phyloP scores from a whole-genome alignment of 1,139 yeast species.

The Candida pseudocylindracea region DNA sequence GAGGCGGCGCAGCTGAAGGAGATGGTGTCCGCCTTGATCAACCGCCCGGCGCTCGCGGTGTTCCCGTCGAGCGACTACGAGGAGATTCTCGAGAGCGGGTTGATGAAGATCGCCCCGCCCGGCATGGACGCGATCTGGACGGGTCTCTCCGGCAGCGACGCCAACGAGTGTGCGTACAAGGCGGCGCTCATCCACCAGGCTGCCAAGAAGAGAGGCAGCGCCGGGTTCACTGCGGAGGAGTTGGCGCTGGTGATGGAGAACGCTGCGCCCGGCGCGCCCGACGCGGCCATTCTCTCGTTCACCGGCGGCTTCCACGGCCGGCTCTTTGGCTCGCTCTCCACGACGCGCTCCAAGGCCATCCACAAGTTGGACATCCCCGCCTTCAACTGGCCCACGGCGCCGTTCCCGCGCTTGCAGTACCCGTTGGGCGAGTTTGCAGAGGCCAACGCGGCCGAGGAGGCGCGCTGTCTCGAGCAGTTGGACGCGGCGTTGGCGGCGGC shows the following conservation, averaged over 20 bases:
- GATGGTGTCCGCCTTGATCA: constrained; percentile 44
- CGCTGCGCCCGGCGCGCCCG: constrained; percentile 44
- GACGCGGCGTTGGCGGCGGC: constrained; percentile 6
- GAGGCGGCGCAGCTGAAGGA: constrained; percentile 39
- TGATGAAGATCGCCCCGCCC: constrained; percentile 46
- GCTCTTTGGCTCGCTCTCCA: constrained; percentile 48
- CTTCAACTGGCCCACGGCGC: constrained; percentile 59
- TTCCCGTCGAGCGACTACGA: constrained; percentile 39
- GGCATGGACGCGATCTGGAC: constrained; percentile 49
- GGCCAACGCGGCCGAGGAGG: constrained; percentile 37
- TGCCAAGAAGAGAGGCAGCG: constrained; percentile 28
- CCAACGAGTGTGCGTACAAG: constrained; percentile 57
- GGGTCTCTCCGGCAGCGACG: constrained; percentile 53
- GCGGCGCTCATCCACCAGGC: constrained; percentile 64
- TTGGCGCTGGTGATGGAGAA: constrained; percentile 41
- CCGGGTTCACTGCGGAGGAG: constrained; percentile 29
- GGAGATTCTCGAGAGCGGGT: constrained; percentile 26
- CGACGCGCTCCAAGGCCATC: constrained; percentile 54
- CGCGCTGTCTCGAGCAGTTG: constrained; percentile 30
- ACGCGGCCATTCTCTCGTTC: constrained; percentile 44
- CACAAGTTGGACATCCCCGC: constrained; percentile 62
- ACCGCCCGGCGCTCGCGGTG: constrained; percentile 59
- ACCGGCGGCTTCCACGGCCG: constrained; percentile 61
- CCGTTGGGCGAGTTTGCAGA: constrained; percentile 31
- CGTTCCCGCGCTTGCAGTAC: constrained; percentile 42